These are phyloP conservation scores for Podaxis sp. DNA, from an alignment of 768 basidiomycete genomes.

Conservation along the genomic window DNA sequence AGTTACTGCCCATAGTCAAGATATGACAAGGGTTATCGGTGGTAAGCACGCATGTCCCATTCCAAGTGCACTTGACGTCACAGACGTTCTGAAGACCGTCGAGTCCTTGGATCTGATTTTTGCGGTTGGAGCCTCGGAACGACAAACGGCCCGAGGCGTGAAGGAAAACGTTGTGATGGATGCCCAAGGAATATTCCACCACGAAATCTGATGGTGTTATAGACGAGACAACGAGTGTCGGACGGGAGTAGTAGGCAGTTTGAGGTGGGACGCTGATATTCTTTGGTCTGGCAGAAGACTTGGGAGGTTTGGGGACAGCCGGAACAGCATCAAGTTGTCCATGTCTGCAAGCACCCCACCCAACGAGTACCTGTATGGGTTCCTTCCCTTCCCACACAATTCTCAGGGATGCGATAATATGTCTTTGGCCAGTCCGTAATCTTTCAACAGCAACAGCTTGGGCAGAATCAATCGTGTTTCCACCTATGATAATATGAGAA, in stretches of 20 bases:
- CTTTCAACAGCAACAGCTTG: conserved; percentile 34
- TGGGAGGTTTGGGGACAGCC: conserved; percentile 7
- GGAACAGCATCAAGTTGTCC: conserved; percentile 68
- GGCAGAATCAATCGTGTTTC: conserved; percentile 21
- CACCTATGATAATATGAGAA: conserved; percentile 34
- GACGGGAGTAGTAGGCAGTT: conserved; percentile 3
- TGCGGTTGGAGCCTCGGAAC: conserved; percentile 69
- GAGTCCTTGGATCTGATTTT: conserved; percentile 58
- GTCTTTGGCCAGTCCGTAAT: conserved; percentile 69
- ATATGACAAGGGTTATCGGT: conserved; percentile 22
- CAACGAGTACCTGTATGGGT: conserved; percentile 39
- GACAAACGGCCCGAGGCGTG: conserved; percentile 54
- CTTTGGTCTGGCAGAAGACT: not conserved
- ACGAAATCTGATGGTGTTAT: conserved; percentile 29
- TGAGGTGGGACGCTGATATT: not conserved
- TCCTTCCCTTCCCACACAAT: conserved; percentile 22
- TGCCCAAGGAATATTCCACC: conserved; percentile 38
- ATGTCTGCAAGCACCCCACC: conserved; percentile 86
- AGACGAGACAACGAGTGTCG: conserved; percentile 32
- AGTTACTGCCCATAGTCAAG: conserved; percentile 53
- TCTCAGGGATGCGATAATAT: conserved; percentile 55
- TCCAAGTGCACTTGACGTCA: conserved; percentile 71
- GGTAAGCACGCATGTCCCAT: conserved; percentile 57
- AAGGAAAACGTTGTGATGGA: conserved; percentile 49
- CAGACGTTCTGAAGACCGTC: conserved; percentile 24